Evolutionary conservation across 1,139 yeast genomes (phyloP).

Genomic region (Nakaseomyces bracarensis): DNA sequence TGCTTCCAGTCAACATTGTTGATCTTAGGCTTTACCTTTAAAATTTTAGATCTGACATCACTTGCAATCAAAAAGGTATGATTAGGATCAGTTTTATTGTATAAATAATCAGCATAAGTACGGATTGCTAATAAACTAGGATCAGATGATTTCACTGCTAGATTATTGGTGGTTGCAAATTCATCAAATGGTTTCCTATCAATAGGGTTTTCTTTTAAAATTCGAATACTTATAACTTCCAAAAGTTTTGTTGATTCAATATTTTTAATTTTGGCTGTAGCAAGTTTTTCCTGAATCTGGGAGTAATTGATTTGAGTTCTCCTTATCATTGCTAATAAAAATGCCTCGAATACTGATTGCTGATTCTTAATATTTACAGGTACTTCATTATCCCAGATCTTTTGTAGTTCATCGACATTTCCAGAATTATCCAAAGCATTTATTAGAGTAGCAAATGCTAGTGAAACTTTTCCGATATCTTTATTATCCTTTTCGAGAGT

Average conservation of each 20-base stretch:
- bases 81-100: conserved; percentile 11
- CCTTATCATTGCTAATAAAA: conserved; percentile 15
- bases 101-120: conserved; percentile 20
- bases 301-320: conserved; percentile 11
- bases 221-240: background rate
- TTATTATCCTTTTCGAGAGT: conserved; percentile 14
- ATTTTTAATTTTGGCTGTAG: conserved; percentile 4
- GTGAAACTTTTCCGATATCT: conserved; percentile 11
- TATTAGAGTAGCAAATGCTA: conserved; percentile 20
- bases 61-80: conserved; percentile 20
- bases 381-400: conserved; percentile 24
- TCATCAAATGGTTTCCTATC: conserved; percentile 1
- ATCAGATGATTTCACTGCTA: conserved; percentile 7
- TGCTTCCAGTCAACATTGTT: background rate
- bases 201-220: conserved; percentile 1
- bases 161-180: background rate
- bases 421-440: conserved; percentile 19
- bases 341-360: conserved; percentile 17
- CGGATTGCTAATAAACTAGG: conserved; percentile 12
- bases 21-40: conserved; percentile 8
- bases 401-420: conserved; percentile 15
- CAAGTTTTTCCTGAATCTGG: conserved; percentile 14
- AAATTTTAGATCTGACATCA: conserved; percentile 13
- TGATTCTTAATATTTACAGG: conserved; percentile 19
- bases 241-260: background rate